phyloP scores from a whole-genome alignment of 805 yeast genomes.

The Candida orba region DNA sequence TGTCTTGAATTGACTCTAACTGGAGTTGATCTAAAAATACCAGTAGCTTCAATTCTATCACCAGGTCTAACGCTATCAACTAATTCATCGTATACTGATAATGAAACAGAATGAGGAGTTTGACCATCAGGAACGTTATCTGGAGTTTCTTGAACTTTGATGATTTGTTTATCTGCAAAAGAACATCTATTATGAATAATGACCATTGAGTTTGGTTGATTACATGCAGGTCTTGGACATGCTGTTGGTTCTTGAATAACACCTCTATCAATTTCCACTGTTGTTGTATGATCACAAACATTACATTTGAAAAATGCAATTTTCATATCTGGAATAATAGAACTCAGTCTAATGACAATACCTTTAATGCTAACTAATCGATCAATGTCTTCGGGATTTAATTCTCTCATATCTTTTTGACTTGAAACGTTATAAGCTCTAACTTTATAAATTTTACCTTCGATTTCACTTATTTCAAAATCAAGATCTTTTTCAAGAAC shows the following conservation, averaged over 20 bases:
- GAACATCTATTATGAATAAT: constrained; percentile 86
- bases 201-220: constrained; percentile 79
- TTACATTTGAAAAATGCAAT: constrained; percentile 93
- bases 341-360: constrained; percentile 76
- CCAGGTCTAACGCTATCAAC: constrained; percentile 96
- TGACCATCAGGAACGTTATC: constrained; percentile 97
- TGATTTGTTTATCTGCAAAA: constrained; percentile 92
- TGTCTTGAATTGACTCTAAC: constrained; percentile 82
- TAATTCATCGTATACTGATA: constrained; percentile 91
- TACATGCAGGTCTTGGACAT: constrained; percentile 88
- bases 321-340: constrained; percentile 96
- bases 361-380: constrained; percentile 90
- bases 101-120: constrained; percentile 92
- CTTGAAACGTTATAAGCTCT: constrained; percentile 81
- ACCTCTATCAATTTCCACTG: constrained; percentile 92
- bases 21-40: constrained; percentile 88
- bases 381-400: constrained; percentile 92
- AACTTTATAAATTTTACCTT: constrained; percentile 74
- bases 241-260: constrained; percentile 86
- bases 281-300: constrained; percentile 88
- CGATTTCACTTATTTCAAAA: constrained; percentile 54
- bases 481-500: constrained; percentile 52
- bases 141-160: constrained; percentile 91
- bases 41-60: constrained; percentile 92
- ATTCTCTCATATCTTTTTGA: constrained; percentile 77